Evolutionary conservation across 257 asterid species (phyloP), one percentile per base, ranked within the genome.

Genomic region (Plantago elongata): DNA sequence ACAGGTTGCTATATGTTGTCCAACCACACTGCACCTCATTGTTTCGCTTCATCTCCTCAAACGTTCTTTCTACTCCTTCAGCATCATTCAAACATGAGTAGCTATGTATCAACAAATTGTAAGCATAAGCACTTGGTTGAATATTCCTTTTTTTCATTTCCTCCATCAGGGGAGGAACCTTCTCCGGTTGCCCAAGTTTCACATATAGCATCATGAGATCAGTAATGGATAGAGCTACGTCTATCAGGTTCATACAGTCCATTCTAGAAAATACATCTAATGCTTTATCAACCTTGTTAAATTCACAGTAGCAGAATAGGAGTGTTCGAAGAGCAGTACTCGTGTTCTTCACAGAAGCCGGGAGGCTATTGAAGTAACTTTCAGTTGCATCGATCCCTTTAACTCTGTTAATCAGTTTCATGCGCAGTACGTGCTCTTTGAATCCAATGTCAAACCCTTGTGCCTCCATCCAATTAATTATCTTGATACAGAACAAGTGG

Each of bases 1-100:
- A 91, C 80, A 90, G 69, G 77, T 82, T 81, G 73, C 91, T 88
- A 65, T 83, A 90, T 3, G 79, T 76, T 0, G 89, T 88, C 98
- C 98, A 90, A 62, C 85, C 73, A 42, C 95, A 80, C 18, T 9
- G 12, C 63, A 17, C 54, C 66, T 77, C 83, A 34, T 57, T 68
- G 12, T 73, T 6, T 6, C 51, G 73, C 57, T 78, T 79, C 77
- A 85, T 76, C 84, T 90, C 95, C 73, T 80, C 88, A 22, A 81
- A 88, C 66, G 82, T 82, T 47, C 86, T 73, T 62, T 88, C 96
- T 0, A 72, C 92, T 57, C 88, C 89, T 71, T 83, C 84, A 17
- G 85, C 74, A 51, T 87, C 95, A 62, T 76, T 70, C 22, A 82
- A 57, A 50, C 55, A 16, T 2, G 89, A 74, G 49, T 69, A 82